Evolutionary conservation across 2,329 filamentous ascomycete species (phyloP), one percentile per base, ranked within the genome.

Genomic region (Juglanconis oblonga): DNA sequence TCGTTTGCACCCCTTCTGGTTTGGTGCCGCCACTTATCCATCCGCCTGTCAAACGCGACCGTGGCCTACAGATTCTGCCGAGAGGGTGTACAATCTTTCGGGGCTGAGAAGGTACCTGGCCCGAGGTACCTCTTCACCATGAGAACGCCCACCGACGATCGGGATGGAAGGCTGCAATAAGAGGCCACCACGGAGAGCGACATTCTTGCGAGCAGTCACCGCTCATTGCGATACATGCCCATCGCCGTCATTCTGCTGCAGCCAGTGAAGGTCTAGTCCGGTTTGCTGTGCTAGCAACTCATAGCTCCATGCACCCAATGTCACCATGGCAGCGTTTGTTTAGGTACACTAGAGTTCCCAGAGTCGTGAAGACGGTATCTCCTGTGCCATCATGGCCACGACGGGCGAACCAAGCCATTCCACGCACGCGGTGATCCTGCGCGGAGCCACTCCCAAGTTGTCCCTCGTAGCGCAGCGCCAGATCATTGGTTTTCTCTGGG

Each of bases 381-480:
- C 35, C 11, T 42, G 35, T 29, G 10, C n/a, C 5, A 36, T 24
- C 14, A 33, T 38, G 7, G 9, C 33, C 17, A 32, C 35, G n/a
- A 35, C 44, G 49, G 38, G 55, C 61, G 58, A 61, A 63, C 58
- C 58, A 63, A 52, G 54, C 51, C 42, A 45, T 55, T 55, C 54
- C 61, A 63, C 61, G 61, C 58, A 52, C 31, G 47, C 52, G 58
- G n/a, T 56, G 60, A 62, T 56, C 56, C 45, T 47, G 53, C 35
- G 45, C 50, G 48, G 48, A 51, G 48, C 44, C 40, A 47, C 51
- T 55, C 47, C n/a, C 48, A 33, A 47, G 13, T 53, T 36, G 33
- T 52, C 48, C 38, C 36, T 35, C 17, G 52, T 32, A 49, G 57
- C 36, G 49, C 51, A 47, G 51, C 33, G 44, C 55, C 11, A 45